Percentiles rank a stretch among this genome's conserved stretches.
phyloP scores from a whole-genome alignment of 345 rosid genomes.

The Lumnitzera racemosa region DNA sequence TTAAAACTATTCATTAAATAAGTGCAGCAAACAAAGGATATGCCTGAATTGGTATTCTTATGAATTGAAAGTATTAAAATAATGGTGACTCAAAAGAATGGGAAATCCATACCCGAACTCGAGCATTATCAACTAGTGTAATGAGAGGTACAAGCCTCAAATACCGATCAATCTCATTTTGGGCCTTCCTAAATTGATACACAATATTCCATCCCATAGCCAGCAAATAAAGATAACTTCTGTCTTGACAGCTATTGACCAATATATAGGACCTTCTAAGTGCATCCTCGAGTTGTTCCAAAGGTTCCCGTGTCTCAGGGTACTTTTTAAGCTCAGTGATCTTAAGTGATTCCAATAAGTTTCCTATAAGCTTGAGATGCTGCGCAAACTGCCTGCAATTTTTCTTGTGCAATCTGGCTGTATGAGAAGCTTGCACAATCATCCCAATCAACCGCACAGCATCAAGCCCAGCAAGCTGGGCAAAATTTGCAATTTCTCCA shows the following conservation, averaged over 20 bases:
- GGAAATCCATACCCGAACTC: constrained; percentile 58
- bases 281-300: constrained; percentile 94
- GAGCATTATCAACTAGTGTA: constrained; percentile 91
- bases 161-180: constrained; percentile 88
- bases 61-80: not conserved
- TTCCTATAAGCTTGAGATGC: constrained; percentile 87
- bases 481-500: constrained; percentile 75
- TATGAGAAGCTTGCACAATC: constrained; percentile 75
- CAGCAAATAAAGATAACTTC: constrained; percentile 85
- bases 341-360: constrained; percentile 76
- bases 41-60: too few species aligned
- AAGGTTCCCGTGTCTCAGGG: constrained; percentile 93
- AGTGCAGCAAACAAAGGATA: too few species aligned
- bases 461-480: constrained; percentile 78
- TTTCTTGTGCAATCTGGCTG: constrained; percentile 95
- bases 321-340: constrained; percentile 91
- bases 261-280: constrained; percentile 74
- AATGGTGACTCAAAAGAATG: not conserved
- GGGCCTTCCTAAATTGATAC: constrained; percentile 91
- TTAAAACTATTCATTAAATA: too few species aligned
- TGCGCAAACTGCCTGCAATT: constrained; percentile 92
- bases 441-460: constrained; percentile 75
- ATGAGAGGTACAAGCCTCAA: constrained; percentile 90
- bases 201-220: constrained; percentile 99
- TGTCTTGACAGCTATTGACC: constrained; percentile 84